Evolutionary conservation across 139 green algal genomes (phyloP), one percentile per base, ranked within the genome.

Genomic region (Asterochloris sp.): DNA sequence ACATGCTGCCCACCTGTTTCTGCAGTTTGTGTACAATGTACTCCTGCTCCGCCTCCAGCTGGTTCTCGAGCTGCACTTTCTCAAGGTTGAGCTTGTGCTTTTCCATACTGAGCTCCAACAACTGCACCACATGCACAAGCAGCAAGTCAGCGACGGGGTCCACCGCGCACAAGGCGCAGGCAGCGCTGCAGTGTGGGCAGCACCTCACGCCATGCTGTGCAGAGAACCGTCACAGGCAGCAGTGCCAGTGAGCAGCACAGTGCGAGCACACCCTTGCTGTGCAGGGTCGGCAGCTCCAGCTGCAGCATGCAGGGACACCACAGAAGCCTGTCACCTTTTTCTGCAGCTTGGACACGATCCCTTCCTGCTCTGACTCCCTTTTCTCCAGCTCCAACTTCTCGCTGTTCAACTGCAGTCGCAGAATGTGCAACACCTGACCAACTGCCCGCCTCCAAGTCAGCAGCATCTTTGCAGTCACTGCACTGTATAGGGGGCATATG

Each of bases 1-100:
- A 54, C 38, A 54, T 54, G 38, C 38, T 19, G 38, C 38, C 28
- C 60, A 89, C 87, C 89, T 95, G 91, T 82, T 94, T 95, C 61
- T 94, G 91, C 24, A 98, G 91, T n/a, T 92, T 93, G 88, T 96
- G 94, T 27, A 94, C 89, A n/a, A 93, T 93, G 83, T 89, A 86
- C 82, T 93, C 89, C 81, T 92, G 82, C 86, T 91, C 80, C 23
- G 87, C 85, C 82, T 94, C 92, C 84, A 95, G 89, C 62, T 87
- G 86, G 73, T 95, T 96, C 28, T 90, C 84, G 17, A 96, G 80
- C 6, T 91, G 86, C 2, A 86, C 86, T 78, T 95, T 96, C 78
- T 95, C 92, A 63, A 68, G 78, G 62, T 84, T 85, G 64, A 92
- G 83, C 78, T 91, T 94, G 85, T 81, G 89, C 84, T 78, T 76